Base-by-base conservation (phyloP, 371 early-diverging fungal species). In the Rhizopus arrhizus region DNA sequence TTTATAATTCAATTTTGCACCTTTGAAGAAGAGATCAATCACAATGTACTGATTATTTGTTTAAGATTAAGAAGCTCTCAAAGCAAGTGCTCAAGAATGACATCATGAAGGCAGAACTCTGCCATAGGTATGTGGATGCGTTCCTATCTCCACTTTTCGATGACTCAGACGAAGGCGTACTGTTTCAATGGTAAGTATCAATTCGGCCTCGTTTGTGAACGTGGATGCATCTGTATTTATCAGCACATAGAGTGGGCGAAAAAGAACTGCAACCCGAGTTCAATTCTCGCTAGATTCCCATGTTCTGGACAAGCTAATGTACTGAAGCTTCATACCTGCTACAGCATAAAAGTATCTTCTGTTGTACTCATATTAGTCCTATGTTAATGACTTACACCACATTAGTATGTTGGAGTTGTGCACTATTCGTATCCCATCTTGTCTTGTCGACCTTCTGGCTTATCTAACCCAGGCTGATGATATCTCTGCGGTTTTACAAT, bases 121-220 rank as follows among this genome's bases (percentile, higher is more conserved):
- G 50, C 49, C 28, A 58, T 22, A 28, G 58, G 11, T 58, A 49
- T 12, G 7, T 58, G 3, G 38, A 49, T 33, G 12, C 4, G 5
- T 12, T 58, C 35, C 38, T 58, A 13, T 58, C 47, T 16, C 13
- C 58, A 40, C 33, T 58, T 7, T 49, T 58, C 28, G 58, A 58
- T 40, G 34, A 38, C 16, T 49, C 50, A 6, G 36, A 58, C n/a
- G 33, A 49, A 29, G 40, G 16, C 38, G 38, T 38, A 6, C 33
- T 58, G 34, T 58, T 58, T 22, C 50, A 49, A 13, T 58, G 58
- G 58, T 58, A 31, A 47, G 38, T 31, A 58, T 42, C 38, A 36
- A 35, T 41, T 4, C 1, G 0, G 36, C 36, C 16, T 22, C 38
- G 11, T 40, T n/a, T 56, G 51, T 12, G 51, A 50, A 29, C 38